Evolutionary conservation across 768 basidiomycete species (phyloP), one percentile per base, ranked within the genome.

Genomic region (Pleurotus ostreatus): DNA sequence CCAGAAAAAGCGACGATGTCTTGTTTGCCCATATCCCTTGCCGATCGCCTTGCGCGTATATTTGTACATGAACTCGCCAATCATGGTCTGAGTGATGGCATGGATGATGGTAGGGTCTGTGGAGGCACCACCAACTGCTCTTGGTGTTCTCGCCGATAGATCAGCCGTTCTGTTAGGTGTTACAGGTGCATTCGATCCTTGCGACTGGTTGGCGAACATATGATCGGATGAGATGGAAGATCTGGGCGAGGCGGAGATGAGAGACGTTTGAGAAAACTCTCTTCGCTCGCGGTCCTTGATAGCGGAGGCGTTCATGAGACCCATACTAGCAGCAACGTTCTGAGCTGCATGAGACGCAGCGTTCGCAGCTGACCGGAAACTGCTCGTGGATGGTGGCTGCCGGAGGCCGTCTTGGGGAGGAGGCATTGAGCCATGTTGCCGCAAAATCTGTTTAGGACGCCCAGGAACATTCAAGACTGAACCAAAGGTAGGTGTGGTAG

Each of bases 51-150:
- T 82, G 51, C 96, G 81, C 7, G 96, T 98, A 72, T 99, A 98
- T 78, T 98, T 98, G 81, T 91, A 92, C 74, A 99, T 71, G 73
- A 94, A 98, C 77, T 98, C 96, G 49, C 97, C 96, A 62, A 98
- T 98, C 97, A 99, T 99, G 20, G 95, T 97, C 77, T 98, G 96
- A 13, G 97, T 99, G 63, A 98, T 98, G 1, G 95, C 89, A 67
- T 98, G 96, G 61, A 98, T 97, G 65, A 97, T 74, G 2, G 78
- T 73, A 3, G 94, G 95, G 66, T 99, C 96, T 23, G 96, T 97
- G 16, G 86, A 73, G 20, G 41, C 20, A 45, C 76, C 78, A 34
- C 68, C 71, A 23, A 63, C 65, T 11, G 59, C 68, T 41, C 62
- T 57, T 51, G 71, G 66, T 9, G 71, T 70, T 7, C 74, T 70